Base-by-base conservation (phyloP, 2,329 filamentous ascomycete species). In the Neonectria hederae region DNA sequence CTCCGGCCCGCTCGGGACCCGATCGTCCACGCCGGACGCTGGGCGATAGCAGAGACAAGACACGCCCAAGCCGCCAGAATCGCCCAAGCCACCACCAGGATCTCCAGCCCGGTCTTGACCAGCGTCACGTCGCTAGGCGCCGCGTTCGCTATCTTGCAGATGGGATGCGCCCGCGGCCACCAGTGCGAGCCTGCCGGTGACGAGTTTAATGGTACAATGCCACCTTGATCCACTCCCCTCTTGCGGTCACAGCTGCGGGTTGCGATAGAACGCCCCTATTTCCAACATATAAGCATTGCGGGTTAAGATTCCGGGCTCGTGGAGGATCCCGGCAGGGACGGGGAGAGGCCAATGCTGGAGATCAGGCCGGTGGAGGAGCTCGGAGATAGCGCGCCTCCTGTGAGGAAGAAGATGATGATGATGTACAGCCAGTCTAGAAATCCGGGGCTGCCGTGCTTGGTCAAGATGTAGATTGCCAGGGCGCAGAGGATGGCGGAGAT, bases 341-440 rank as follows among this genome's bases (percentile, higher is more conserved):
- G 80, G 7, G 79, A 80, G 3, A 82, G 61, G 4, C 80, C 80
- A 35, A 83, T 70, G 30, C 74, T 79, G 28, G 75, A 67, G 19
- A 82, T 73, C 14, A 82, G 72, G 10, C 68, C 71, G 5, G 78
- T 80, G 2, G 72, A 66, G 24, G 67, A 60, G 61, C 71, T 75
- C 59, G 62, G 9, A 80, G 75, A 61, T 14, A 80, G 58, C 3
- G 61, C 76, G 38, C 70, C 76, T 14, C 77, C 76, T 8, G 80
- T 60, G 24, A 83, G 76, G 46, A 79, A 80, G 60, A 83, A 83
- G 5, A 73, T 59, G 30, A 74, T 58, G 30, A 73, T 61, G 5
- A 82, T 68, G 59, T 78, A 82, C 26, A 74, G 55, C 80, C 80
- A 83, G 46, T 79, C 78, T 5, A 82, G 43, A 5, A 79, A 54